Evolutionary conservation across 208 protist species (phyloP).

Genomic region (Leishmania arabica): DNA sequence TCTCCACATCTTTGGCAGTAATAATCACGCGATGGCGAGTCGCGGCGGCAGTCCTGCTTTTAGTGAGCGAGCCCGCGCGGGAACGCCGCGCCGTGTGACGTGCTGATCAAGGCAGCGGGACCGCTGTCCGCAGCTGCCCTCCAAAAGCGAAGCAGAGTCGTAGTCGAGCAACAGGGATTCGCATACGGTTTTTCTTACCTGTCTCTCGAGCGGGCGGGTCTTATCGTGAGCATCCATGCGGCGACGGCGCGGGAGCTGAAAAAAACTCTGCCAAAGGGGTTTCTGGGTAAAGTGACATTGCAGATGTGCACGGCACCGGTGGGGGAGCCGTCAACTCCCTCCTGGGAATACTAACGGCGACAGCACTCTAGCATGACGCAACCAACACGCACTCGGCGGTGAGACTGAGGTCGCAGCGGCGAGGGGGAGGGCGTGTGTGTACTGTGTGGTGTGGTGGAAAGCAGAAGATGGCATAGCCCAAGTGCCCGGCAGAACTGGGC

Average conservation of each 20-base stretch:
- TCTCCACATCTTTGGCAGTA: not conserved
- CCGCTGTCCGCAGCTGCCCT: not conserved
- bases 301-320: conserved; percentile 18
- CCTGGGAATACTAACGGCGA: not conserved
- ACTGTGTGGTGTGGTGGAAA: not conserved
- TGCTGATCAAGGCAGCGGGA: not conserved
- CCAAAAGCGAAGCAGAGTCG: not conserved
- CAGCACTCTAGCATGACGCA: not conserved
- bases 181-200: not conserved
- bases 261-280: conserved; percentile 9
- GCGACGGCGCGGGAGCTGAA: not conserved
- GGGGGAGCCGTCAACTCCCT: not conserved
- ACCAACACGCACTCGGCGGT: not conserved
- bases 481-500: not conserved
- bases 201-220: not conserved
- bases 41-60: not conserved
- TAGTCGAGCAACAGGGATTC: not conserved
- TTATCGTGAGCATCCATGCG: not conserved
- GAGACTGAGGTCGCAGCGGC: not conserved
- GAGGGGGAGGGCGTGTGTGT: not conserved
- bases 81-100: not conserved
- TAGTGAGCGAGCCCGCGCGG: not conserved
- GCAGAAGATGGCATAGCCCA: not conserved
- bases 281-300: conserved; percentile 14
- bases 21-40: not conserved